phyloP scores from a whole-genome alignment of 306 rosid species.

The Rubus parviflorus region DNA sequence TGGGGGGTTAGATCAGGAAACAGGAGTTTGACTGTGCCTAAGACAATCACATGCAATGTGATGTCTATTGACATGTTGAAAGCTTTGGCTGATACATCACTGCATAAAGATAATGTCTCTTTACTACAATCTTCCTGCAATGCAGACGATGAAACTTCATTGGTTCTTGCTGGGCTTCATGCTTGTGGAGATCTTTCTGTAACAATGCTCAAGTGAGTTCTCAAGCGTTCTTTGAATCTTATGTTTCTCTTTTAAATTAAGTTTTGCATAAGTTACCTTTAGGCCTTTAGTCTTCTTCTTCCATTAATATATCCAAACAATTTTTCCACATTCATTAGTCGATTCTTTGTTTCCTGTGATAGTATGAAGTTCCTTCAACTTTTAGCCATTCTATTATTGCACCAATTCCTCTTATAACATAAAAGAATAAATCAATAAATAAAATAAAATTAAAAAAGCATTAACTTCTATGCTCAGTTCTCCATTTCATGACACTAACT shows the following conservation, averaged over 20 bases:
- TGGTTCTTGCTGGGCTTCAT: conserved; percentile 94
- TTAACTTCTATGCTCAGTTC: too few species aligned
- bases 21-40: conserved; percentile 58
- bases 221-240: conserved; percentile 14
- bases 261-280: not conserved
- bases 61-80: conserved; percentile 71
- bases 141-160: conserved; percentile 38
- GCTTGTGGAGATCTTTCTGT: conserved; percentile 98
- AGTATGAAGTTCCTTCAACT: not conserved
- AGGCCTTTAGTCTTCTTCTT: not conserved
- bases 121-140: conserved; percentile 25
- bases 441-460: not conserved
- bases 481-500: not conserved
- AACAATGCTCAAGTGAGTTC: conserved; percentile 79
- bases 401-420: not conserved
- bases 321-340: not conserved
- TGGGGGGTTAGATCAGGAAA: conserved; percentile 57
- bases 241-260: conserved; percentile 12
- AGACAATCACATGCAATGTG: conserved; percentile 73
- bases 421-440: not conserved
- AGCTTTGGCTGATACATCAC: conserved; percentile 51
- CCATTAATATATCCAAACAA: not conserved
- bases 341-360: not conserved
- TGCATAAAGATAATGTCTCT: conserved; percentile 32
- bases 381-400: not conserved